Evolutionary conservation across 2,329 filamentous ascomycete genomes (phyloP).

Genomic region (Monosporascus sp.): DNA sequence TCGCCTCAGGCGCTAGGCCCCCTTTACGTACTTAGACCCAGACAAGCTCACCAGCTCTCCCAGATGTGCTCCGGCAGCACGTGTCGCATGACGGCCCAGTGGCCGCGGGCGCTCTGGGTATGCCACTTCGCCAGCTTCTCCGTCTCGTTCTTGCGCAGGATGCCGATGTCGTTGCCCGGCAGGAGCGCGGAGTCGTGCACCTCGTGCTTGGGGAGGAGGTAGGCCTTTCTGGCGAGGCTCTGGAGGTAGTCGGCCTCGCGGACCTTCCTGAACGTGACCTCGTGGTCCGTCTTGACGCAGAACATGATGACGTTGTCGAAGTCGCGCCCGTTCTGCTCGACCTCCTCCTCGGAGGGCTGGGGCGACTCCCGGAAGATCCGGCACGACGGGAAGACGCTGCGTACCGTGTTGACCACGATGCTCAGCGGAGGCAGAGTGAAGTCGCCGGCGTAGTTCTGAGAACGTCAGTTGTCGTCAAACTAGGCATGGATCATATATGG

Average conservation of each 20-base stretch:
- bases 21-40: no score
- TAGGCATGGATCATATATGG: conserved; percentile 7
- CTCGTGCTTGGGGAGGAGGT: conserved; percentile 68
- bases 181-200: conserved; percentile 48
- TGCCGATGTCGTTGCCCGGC: conserved; percentile 37
- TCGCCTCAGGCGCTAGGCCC: no score
- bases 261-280: conserved; percentile 61
- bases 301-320: conserved; percentile 98
- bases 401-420: conserved; percentile 78
- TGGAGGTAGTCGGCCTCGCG: conserved; percentile 61
- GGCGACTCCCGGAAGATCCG: conserved; percentile 81
- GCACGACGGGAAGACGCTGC: conserved; percentile 77
- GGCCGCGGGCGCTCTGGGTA: conserved; percentile 68
- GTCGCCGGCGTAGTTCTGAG: conserved; percentile 90
- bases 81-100: conserved; percentile 88
- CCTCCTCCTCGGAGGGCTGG: conserved; percentile 39
- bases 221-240: conserved; percentile 64
- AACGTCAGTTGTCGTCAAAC: neutral
- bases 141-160: conserved; percentile 61
- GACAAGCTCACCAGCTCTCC: conserved; percentile 68
- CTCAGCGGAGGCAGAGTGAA: conserved; percentile 69
- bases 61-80: conserved; percentile 75
- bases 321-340: conserved; percentile 50
- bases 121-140: conserved; percentile 66
- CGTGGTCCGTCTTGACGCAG: conserved; percentile 61